Evolutionary conservation across 2,329 filamentous ascomycete genomes (phyloP).

Genomic region (Tolypocladium endophyticum): DNA sequence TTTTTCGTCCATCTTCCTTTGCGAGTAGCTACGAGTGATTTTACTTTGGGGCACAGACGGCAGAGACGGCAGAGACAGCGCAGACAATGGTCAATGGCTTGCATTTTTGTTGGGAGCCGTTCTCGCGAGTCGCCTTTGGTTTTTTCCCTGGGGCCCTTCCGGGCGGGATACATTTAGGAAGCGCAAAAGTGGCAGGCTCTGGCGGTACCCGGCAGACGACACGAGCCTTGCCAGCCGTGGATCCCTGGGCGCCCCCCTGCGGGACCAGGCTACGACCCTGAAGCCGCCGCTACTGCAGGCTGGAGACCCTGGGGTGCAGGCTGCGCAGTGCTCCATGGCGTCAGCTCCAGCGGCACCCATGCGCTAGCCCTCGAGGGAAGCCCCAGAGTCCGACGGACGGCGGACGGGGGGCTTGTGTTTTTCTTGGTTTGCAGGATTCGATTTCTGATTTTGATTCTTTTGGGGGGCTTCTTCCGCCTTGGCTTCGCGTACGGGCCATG

Average conservation of each 20-base stretch:
- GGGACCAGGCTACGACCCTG: neutral
- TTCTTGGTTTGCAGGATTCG: neutral
- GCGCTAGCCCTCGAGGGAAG: neutral
- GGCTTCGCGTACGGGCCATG: neutral
- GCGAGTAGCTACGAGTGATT: neutral
- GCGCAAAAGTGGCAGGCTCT: neutral
- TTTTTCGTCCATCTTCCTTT: no score
- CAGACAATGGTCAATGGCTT: neutral
- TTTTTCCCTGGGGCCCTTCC: neutral
- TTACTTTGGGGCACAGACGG: neutral
- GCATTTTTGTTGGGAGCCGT: neutral
- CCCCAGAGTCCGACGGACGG: neutral
- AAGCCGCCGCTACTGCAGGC: neutral
- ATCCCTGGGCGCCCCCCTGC: neutral
- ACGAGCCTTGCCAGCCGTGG: neutral
- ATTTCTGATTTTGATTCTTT: neutral
- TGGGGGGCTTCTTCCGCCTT: neutral
- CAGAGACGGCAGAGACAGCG: neutral
- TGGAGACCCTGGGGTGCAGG: neutral
- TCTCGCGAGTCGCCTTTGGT: neutral
- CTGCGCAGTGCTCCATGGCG: neutral
- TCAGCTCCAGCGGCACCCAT: neutral
- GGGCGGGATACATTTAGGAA: neutral
- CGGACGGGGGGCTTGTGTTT: neutral
- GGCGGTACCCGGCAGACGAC: neutral